Conservation (phyloP, 2,329 filamentous ascomycete species). For the Amauroascus niger region DNA sequence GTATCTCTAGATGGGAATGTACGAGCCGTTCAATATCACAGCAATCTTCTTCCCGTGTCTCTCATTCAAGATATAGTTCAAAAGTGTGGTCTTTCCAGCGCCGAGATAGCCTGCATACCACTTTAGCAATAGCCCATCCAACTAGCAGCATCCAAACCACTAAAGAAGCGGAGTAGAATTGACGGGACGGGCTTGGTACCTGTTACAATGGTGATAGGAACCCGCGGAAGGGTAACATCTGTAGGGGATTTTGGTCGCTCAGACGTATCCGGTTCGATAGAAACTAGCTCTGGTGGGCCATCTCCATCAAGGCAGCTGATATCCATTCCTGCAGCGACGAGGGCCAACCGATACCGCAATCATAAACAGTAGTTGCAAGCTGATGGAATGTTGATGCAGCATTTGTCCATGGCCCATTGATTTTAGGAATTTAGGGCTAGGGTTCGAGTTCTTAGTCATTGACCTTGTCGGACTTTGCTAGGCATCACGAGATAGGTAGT, state of each 20-base stretch:
- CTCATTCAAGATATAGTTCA: slow-evolving; percentile 92
- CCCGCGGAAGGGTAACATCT: slow-evolving; percentile 29
- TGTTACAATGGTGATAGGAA: slow-evolving; percentile 44
- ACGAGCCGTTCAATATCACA: slow-evolving; percentile 81
- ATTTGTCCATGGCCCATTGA: no score
- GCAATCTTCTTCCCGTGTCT: slow-evolving; percentile 97
- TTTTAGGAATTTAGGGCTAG: no score
- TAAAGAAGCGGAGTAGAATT: not conserved
- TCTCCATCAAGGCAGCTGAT: slow-evolving; percentile 30
- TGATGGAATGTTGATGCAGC: not conserved
- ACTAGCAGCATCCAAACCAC: not conserved
- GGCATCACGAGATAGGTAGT: no score
- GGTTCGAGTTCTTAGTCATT: no score
- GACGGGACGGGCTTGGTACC: slow-evolving; percentile 25
- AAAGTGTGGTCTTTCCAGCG: slow-evolving; percentile 84
- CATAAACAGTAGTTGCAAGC: not conserved
- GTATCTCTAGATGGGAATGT: not conserved
- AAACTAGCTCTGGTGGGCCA: slow-evolving; percentile 37
- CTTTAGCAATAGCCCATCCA: not conserved
- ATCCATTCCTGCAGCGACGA: slow-evolving; percentile 8
- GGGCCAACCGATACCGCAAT: not conserved
- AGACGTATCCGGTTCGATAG: slow-evolving; percentile 24
- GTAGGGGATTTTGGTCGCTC: slow-evolving; percentile 22
- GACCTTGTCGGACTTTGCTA: no score
- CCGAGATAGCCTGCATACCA: slow-evolving; percentile 67